phyloP scores from a whole-genome alignment of 2,329 filamentous ascomycete genomes.

The Ambrosiella xylebori region DNA sequence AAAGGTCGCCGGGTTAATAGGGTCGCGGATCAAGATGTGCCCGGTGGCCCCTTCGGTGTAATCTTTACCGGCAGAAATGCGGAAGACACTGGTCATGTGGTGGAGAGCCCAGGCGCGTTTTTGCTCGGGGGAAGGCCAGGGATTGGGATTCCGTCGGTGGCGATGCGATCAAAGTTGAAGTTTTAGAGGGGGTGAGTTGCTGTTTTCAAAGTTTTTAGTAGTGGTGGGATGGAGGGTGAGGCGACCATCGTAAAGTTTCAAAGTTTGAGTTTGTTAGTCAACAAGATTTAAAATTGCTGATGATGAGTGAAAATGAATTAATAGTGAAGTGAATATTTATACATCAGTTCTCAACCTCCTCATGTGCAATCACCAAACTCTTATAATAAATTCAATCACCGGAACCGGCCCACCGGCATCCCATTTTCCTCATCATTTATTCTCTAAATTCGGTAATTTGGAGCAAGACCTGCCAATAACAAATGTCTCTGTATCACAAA shows the following conservation, averaged over 20 bases:
- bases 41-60: constrained; percentile 45
- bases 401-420: background rate
- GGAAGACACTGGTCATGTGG: constrained; percentile 29
- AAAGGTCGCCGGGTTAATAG: constrained; percentile 41
- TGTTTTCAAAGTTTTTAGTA: background rate
- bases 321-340: too few species aligned
- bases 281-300: too few species aligned
- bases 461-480: background rate
- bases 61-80: constrained; percentile 29
- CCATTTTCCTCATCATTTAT: background rate
- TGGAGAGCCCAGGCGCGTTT: constrained; percentile 22
- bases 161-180: constrained; percentile 9
- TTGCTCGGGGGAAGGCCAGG: constrained; percentile 14
- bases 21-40: constrained; percentile 47
- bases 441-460: background rate
- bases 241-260: background rate
- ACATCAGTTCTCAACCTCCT: background rate
- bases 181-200: background rate
- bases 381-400: background rate
- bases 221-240: background rate
- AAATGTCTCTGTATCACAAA: background rate
- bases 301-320: too few species aligned
- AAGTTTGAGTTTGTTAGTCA: too few species aligned
- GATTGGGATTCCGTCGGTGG: constrained; percentile 7
- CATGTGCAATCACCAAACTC: background rate